phyloP scores from a whole-genome alignment of 352 stramenopile genomes.

The Globisporangium mamillatum region DNA sequence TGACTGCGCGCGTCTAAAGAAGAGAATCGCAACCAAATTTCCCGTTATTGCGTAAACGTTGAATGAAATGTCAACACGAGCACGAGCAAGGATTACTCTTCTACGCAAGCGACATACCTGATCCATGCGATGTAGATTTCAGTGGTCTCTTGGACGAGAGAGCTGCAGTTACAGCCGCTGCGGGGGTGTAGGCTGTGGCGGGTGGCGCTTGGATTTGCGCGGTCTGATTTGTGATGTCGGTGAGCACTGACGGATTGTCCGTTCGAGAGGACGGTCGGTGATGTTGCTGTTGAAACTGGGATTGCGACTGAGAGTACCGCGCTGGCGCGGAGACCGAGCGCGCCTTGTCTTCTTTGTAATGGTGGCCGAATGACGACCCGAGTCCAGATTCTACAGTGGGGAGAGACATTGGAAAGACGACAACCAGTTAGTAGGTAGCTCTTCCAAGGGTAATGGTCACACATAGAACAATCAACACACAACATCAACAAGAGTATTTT shows the following conservation, averaged over 20 bases:
- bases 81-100: background rate
- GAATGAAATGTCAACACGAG: background rate
- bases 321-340: conserved; percentile 14
- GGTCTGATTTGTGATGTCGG: conserved; percentile 66
- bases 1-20: conserved; percentile 9
- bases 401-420: background rate
- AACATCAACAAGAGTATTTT: background rate
- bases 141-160: conserved; percentile 9
- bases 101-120: background rate
- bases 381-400: background rate
- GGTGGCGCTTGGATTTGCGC: conserved; percentile 9
- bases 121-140: conserved; percentile 8
- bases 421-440: no score
- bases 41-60: background rate
- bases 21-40: background rate
- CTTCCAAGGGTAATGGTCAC: background rate
- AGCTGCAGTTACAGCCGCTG: background rate
- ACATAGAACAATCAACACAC: background rate
- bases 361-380: conserved; percentile 1
- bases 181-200: background rate
- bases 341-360: conserved; percentile 13
- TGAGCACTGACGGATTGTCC: conserved; percentile 26
- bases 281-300: background rate
- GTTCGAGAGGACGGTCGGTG: conserved; percentile 20
- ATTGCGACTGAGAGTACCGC: conserved; percentile 10